Percentiles rank a stretch among this genome's conserved stretches.
Conservation (phyloP, 768 basidiomycete genomes). For the Zangia roseola region DNA sequence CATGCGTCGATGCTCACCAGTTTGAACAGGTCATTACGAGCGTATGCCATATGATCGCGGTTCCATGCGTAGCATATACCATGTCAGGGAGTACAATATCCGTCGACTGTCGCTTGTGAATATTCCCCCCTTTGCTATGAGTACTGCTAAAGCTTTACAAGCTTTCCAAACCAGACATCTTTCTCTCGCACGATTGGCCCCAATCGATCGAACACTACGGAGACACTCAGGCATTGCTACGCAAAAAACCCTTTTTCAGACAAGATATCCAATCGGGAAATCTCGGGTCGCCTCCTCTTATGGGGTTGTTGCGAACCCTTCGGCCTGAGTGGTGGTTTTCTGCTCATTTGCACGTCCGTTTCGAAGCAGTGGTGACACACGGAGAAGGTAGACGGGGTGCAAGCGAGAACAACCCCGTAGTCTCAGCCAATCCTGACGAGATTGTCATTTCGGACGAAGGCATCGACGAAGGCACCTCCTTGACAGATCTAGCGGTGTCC, state of each 20-base stretch:
- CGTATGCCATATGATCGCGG: constrained; percentile 73
- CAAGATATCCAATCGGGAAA: constrained; percentile 64
- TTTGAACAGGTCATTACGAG: constrained; percentile 68
- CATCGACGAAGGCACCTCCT: constrained; percentile 7
- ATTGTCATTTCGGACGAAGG: constrained; percentile 39
- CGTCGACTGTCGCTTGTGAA: constrained; percentile 72
- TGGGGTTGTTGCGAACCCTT: constrained; percentile 65
- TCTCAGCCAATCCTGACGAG: constrained; percentile 38
- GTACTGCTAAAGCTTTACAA: constrained; percentile 14
- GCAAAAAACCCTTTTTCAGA: constrained; percentile 75
- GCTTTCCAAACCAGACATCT: constrained; percentile 67
- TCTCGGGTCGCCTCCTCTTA: constrained; percentile 86
- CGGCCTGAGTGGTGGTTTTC: constrained; percentile 89
- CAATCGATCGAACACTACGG: constrained; percentile 81
- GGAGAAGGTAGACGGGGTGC: constrained; percentile 7
- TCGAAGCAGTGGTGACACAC: constrained; percentile 67
- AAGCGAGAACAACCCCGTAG: neutral
- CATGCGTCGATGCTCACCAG: constrained; percentile 2
- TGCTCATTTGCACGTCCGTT: constrained; percentile 88
- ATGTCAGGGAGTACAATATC: constrained; percentile 85
- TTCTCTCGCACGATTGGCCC: constrained; percentile 99
- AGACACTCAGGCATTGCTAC: constrained; percentile 60
- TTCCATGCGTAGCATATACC: constrained; percentile 83
- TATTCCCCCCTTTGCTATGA: neutral
- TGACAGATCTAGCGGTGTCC: constrained; percentile 1